These are phyloP conservation scores for Yamadazyma membranifaciens DNA, from an alignment of 1,139 yeast genomes.

Conservation along the genomic window DNA sequence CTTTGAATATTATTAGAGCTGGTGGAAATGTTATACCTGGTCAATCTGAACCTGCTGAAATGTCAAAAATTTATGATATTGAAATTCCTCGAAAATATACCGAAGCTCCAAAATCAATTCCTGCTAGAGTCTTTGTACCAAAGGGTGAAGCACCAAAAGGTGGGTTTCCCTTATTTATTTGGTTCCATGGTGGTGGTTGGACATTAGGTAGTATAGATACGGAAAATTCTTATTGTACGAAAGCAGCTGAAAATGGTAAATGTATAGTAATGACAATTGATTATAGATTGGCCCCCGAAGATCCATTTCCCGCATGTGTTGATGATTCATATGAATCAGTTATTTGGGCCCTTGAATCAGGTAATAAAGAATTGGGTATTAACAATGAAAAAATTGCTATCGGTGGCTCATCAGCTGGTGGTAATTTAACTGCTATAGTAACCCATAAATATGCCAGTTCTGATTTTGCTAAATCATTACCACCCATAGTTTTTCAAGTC, in stretches of 20 bases:
- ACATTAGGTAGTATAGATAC: conserved; percentile 45
- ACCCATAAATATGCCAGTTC: conserved; percentile 37
- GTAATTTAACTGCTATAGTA: conserved; percentile 43
- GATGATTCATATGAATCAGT: conserved; percentile 43
- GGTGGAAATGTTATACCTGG: conserved; percentile 52
- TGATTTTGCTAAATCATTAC: conserved; percentile 21
- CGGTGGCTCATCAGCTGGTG: conserved; percentile 53
- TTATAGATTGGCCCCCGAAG: conserved; percentile 49
- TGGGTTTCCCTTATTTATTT: conserved; percentile 46
- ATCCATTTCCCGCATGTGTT: conserved; percentile 49
- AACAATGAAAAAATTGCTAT: conserved; percentile 35
- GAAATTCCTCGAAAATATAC: conserved; percentile 36
- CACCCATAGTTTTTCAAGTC: conserved; percentile 40
- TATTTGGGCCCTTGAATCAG: conserved; percentile 21
- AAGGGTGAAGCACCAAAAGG: conserved; percentile 30
- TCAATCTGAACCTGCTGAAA: conserved; percentile 28
- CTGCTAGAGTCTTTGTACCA: conserved; percentile 43
- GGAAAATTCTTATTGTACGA: conserved; percentile 46
- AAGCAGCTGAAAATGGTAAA: conserved; percentile 33
- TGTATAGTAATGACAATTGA: conserved; percentile 42
- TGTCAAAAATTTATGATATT: conserved; percentile 31
- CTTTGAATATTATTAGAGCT: conserved; percentile 32
- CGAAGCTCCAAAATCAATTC: conserved; percentile 22
- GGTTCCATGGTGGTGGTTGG: conserved; percentile 55
- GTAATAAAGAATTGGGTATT: conserved; percentile 22